Evolutionary conservation across 75 land plant species (phyloP).

Genomic region (Adiantum capillusveneris): DNA sequence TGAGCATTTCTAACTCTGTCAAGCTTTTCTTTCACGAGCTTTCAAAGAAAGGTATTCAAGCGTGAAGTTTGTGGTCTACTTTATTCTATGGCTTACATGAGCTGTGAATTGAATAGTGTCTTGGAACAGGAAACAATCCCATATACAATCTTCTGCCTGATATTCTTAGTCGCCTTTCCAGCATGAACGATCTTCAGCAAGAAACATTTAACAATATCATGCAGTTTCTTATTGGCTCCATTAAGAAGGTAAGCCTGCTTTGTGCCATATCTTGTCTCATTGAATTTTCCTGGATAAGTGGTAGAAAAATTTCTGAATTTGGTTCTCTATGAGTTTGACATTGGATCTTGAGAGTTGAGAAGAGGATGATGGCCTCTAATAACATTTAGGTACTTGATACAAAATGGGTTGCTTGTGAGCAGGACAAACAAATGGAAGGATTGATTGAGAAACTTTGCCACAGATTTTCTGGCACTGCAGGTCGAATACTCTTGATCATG

Average conservation of each 20-base stretch:
- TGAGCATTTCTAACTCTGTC: slow-evolving; percentile 80
- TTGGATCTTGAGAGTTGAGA: too few species aligned
- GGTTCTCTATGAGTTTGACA: too few species aligned
- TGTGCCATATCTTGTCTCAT: too few species aligned
- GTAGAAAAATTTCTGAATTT: too few species aligned
- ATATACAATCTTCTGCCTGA: slow-evolving; percentile 96
- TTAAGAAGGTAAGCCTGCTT: slow-evolving; percentile 96
- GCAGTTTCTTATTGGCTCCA: slow-evolving; percentile 87
- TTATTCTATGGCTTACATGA: too few species aligned
- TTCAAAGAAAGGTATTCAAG: slow-evolving; percentile 78
- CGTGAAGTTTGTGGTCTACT: too few species aligned
- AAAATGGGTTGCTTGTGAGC: too few species aligned
- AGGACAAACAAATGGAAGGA: slow-evolving; percentile 98
- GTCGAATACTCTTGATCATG: too few species aligned
- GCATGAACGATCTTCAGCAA: slow-evolving; percentile 44
- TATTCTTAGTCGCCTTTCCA: slow-evolving; percentile 74
- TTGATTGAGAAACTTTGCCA: slow-evolving; percentile 95
- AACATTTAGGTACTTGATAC: too few species aligned
- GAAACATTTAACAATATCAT: slow-evolving; percentile 79
- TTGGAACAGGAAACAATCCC: slow-evolving; percentile 75
- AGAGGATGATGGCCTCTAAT: too few species aligned
- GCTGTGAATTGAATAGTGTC: too few species aligned
- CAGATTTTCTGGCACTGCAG: slow-evolving; percentile 72
- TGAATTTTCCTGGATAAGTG: too few species aligned
- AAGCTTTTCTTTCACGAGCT: slow-evolving; percentile 92